These are phyloP conservation scores for Rusavskia elegans DNA, from an alignment of 495 filamentous ascomycete genomes.

Conservation along the genomic window DNA sequence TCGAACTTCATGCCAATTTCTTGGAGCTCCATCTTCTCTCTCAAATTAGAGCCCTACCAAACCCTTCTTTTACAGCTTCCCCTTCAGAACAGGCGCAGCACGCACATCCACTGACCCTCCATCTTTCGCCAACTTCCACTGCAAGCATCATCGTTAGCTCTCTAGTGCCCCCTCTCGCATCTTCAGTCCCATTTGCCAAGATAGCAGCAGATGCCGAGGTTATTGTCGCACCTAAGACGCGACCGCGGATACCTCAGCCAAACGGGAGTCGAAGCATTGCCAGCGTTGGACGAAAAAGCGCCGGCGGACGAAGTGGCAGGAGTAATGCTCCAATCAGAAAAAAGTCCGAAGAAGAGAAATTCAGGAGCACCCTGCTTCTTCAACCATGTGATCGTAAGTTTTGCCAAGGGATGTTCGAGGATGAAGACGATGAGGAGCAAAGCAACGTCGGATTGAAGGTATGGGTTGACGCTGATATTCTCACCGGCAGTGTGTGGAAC, in stretches of 20 bases:
- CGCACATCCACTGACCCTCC: conserved; percentile 72
- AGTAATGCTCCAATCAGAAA: conserved; percentile 40
- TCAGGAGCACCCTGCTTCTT: conserved; percentile 48
- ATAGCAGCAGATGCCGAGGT: conserved; percentile 89
- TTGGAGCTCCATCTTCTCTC: conserved; percentile 84
- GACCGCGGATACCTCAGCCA: conserved; percentile 36
- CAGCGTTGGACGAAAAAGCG: conserved; percentile 50
- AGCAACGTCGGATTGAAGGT: conserved; percentile 52
- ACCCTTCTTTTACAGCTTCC: conserved; percentile 46
- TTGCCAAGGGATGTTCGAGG: conserved; percentile 59
- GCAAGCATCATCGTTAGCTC: conserved; percentile 79
- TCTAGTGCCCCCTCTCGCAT: conserved; percentile 51
- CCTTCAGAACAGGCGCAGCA: conserved; percentile 26
- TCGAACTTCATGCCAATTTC: conserved; percentile 89
- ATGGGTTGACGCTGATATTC: conserved; percentile 68
- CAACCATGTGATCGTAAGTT: conserved; percentile 55
- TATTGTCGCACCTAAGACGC: conserved; percentile 82
- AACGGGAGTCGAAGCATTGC: conserved; percentile 56
- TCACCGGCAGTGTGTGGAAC: conserved; percentile 50
- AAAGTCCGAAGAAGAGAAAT: no score
- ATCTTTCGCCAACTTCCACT: conserved; percentile 89
- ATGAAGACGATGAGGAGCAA: conserved; percentile 27
- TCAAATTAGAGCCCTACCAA: conserved; percentile 85
- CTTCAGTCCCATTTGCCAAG: conserved; percentile 68
- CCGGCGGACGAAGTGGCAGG: conserved; percentile 50